Evolutionary conservation across 2,329 filamentous ascomycete genomes (phyloP).

Genomic region (Lasiodiplodia gonubiensis): DNA sequence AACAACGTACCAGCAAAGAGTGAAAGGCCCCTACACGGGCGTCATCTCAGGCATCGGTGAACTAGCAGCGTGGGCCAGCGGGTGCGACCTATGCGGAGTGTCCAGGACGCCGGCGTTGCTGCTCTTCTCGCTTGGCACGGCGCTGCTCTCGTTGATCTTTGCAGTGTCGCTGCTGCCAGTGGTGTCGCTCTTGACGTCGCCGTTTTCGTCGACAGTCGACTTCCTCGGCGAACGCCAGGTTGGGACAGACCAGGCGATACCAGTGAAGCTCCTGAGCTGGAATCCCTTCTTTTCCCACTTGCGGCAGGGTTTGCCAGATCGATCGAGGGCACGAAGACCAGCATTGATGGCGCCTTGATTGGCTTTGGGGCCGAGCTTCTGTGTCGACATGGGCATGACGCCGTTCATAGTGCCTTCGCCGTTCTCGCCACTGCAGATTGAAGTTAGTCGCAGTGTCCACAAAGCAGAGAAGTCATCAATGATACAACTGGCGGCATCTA

Average conservation of each 20-base stretch:
- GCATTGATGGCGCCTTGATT: constrained; percentile 98
- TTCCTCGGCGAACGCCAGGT: constrained; percentile 81
- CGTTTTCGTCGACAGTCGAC: constrained; percentile 57
- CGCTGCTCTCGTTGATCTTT: constrained; percentile 63
- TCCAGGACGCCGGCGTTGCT: constrained; percentile 56
- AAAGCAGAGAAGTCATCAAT: background rate
- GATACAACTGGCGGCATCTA: background rate
- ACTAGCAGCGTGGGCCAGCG: constrained; percentile 12
- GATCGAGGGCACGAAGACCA: constrained; percentile 89
- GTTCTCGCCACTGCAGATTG: constrained; percentile 55
- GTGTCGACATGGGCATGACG: constrained; percentile 53
- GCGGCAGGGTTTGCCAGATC: constrained; percentile 87
- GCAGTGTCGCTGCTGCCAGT: constrained; percentile 63
- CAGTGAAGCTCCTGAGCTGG: constrained; percentile 89
- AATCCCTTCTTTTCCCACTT: constrained; percentile 88
- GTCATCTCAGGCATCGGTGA: constrained; percentile 27
- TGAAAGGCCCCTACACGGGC: constrained; percentile 10
- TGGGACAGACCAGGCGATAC: constrained; percentile 78
- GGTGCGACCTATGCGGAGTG: constrained; percentile 34
- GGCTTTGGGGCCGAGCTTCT: constrained; percentile 93
- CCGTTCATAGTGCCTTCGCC: constrained; percentile 51
- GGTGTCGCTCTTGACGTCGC: constrained; percentile 64
- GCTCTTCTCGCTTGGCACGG: constrained; percentile 65
- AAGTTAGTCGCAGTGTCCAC: constrained; percentile 38
- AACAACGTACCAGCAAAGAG: background rate